Conservation (phyloP, 2,329 filamentous ascomycete species). For the Diplodia scrobiculata region DNA sequence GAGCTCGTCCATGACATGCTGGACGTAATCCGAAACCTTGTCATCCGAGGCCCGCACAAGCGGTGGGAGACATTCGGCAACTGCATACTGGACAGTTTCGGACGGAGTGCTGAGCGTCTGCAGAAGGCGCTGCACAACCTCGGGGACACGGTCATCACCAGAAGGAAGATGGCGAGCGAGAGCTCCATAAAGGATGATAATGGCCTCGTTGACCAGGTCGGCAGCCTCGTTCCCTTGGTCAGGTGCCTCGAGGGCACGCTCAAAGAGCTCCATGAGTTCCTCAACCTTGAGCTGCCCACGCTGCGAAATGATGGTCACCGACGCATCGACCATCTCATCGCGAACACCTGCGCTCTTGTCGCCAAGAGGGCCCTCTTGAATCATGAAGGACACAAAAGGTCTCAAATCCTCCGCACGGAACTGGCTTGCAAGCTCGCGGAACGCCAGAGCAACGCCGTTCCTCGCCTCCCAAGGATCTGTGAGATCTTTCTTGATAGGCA, state of each 20-base stretch:
- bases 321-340: constrained; percentile 88
- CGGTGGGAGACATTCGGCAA: constrained; percentile 89
- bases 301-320: constrained; percentile 74
- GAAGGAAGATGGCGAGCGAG: constrained; percentile 81
- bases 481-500: constrained; percentile 85
- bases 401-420: constrained; percentile 72
- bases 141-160: constrained; percentile 84
- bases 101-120: constrained; percentile 90
- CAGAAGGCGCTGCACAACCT: constrained; percentile 82
- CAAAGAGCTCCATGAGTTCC: constrained; percentile 87
- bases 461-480: constrained; percentile 89
- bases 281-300: constrained; percentile 84
- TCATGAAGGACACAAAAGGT: constrained; percentile 79
- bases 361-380: constrained; percentile 82
- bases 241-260: constrained; percentile 80
- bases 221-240: constrained; percentile 78
- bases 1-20: constrained; percentile 78
- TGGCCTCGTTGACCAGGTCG: constrained; percentile 92
- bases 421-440: constrained; percentile 74
- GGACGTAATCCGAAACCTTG: constrained; percentile 76
- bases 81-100: constrained; percentile 94
- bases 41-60: constrained; percentile 80
- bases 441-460: constrained; percentile 84
- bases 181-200: constrained; percentile 96
- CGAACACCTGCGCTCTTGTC: constrained; percentile 78